Evolutionary conservation across 768 basidiomycete species (phyloP).

Genomic region (Pleurotus djamor): DNA sequence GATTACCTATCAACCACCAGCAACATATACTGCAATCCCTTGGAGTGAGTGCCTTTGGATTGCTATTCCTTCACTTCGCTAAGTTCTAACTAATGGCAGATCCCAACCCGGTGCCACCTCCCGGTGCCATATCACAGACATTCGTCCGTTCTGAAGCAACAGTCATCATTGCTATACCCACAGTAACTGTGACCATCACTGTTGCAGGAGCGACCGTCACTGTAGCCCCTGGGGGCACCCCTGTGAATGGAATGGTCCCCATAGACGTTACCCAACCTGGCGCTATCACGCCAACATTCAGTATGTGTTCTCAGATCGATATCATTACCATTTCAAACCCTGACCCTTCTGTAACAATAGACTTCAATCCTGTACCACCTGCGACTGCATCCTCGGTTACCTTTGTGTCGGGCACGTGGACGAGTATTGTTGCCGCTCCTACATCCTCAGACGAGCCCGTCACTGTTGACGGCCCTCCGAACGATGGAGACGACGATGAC

Average conservation of each 20-base stretch:
- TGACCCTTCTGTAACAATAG: too few relatives aligned
- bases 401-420: not conserved
- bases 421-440: not conserved
- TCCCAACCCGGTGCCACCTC: not conserved
- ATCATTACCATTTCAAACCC: not conserved
- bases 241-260: not conserved
- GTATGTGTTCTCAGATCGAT: not conserved
- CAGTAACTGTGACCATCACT: not conserved
- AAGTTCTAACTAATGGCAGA: not conserved
- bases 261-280: not conserved
- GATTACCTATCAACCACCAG: not conserved
- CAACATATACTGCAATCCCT: not conserved
- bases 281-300: not conserved
- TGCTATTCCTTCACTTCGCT: too few relatives aligned
- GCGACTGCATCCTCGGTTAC: not conserved
- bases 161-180: not conserved
- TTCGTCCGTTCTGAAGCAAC: not conserved
- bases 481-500: not conserved
- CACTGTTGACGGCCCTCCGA: not conserved
- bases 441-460: not conserved
- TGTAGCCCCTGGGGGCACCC: constrained; percentile 1
- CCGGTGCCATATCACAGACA: not conserved
- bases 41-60: too few relatives aligned
- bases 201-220: not conserved
- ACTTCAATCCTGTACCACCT: not conserved